Evolutionary conservation across 768 basidiomycete species (phyloP).

Genomic region (Lactarius deliciosus): DNA sequence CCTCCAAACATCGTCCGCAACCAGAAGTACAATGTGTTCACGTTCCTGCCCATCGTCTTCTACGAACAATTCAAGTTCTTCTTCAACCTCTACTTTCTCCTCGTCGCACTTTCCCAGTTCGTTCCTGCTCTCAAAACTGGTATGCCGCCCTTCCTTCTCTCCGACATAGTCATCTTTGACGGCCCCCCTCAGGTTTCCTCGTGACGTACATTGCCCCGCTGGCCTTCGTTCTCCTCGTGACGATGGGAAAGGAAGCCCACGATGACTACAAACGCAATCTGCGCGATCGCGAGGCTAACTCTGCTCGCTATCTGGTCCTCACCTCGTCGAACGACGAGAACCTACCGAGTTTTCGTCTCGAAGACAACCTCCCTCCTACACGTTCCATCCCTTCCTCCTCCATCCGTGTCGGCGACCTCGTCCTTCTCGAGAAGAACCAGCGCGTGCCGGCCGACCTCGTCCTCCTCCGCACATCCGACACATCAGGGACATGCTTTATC

Average conservation of each 20-base stretch:
- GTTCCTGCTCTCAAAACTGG: conserved; percentile 95
- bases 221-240: conserved; percentile 91
- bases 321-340: conserved; percentile 34
- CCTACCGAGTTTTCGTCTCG: conserved; percentile 30
- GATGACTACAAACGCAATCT: conserved; percentile 95
- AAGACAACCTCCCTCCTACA: conserved; percentile 34
- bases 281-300: conserved; percentile 94
- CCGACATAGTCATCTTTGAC: neutral
- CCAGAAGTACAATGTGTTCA: conserved; percentile 95
- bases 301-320: conserved; percentile 84
- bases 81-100: conserved; percentile 97
- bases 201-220: conserved; percentile 95
- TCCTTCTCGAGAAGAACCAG: conserved; percentile 94
- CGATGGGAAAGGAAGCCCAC: conserved; percentile 98
- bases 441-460: conserved; percentile 94
- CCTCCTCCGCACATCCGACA: conserved; percentile 82
- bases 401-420: conserved; percentile 87
- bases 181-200: conserved; percentile 71
- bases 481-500: conserved; percentile 93
- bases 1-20: conserved; percentile 93
- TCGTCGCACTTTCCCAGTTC: conserved; percentile 95
- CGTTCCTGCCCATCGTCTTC: conserved; percentile 96
- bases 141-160: conserved; percentile 36
- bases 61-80: conserved; percentile 99
- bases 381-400: conserved; percentile 85